phyloP scores from a whole-genome alignment of 2,329 filamentous ascomycete species.

The Coccinonectria pachysandricola region DNA sequence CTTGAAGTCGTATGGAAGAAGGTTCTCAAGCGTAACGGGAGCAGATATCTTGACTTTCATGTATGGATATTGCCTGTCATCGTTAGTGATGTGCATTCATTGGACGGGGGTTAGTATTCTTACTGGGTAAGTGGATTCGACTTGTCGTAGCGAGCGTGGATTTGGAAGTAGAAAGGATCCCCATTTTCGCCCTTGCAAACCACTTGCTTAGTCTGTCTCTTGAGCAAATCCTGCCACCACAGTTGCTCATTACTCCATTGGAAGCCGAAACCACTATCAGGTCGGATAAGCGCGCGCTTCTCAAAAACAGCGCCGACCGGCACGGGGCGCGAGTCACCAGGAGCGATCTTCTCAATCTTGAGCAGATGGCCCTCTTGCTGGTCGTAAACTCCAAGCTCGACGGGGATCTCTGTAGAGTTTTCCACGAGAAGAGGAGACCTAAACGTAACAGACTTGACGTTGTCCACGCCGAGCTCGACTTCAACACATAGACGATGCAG shows the following conservation, averaged over 20 bases:
- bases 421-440: constrained; percentile 85
- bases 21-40: constrained; percentile 86
- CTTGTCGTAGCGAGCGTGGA: constrained; percentile 76
- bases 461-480: constrained; percentile 81
- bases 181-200: constrained; percentile 80
- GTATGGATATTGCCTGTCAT: constrained; percentile 69
- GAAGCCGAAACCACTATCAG: constrained; percentile 94
- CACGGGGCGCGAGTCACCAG: constrained; percentile 79
- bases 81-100: constrained; percentile 5
- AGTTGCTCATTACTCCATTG: constrained; percentile 84
- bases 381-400: constrained; percentile 88
- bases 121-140: constrained; percentile 71
- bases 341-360: constrained; percentile 95
- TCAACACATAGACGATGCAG: constrained; percentile 88
- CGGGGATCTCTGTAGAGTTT: constrained; percentile 92
- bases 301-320: constrained; percentile 87
- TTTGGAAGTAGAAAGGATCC: constrained; percentile 93
- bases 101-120: constrained; percentile 15
- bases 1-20: constrained; percentile 96
- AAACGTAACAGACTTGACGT: constrained; percentile 96
- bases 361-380: constrained; percentile 77
- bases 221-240: constrained; percentile 87
- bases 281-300: constrained; percentile 78
- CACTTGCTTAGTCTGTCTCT: constrained; percentile 73
- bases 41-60: constrained; percentile 90